phyloP scores from a whole-genome alignment of 148 eudicot genomes.

The Pharnaceum exiguum region DNA sequence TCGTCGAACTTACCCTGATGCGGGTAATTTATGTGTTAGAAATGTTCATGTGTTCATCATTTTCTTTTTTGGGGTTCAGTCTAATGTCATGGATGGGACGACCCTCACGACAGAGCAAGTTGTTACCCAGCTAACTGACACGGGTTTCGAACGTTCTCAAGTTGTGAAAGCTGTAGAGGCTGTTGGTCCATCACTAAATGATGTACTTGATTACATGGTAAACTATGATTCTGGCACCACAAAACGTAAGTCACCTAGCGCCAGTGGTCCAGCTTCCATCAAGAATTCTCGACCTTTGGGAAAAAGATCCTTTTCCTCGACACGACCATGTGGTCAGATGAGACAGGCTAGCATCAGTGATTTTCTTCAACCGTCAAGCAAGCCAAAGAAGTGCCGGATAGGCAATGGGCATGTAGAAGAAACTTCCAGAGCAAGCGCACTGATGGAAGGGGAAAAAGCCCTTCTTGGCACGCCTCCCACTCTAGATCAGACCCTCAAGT shows the following conservation, averaged over 20 bases:
- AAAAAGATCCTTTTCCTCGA: constrained; percentile 32
- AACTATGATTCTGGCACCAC: constrained; percentile 24
- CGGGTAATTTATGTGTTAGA: too few species aligned
- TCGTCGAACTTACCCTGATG: too few species aligned
- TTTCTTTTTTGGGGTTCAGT: too few species aligned
- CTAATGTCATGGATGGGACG: constrained; percentile 38
- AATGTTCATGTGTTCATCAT: too few species aligned
- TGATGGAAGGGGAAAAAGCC: constrained; percentile 15
- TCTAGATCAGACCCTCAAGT: constrained; percentile 9
- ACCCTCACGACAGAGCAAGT: constrained; percentile 27
- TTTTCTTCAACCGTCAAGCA: constrained; percentile 34
- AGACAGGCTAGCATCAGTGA: constrained; percentile 55
- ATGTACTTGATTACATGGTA: constrained; percentile 46
- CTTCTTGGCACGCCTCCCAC: constrained; percentile 6
- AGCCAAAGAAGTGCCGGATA: constrained; percentile 34
- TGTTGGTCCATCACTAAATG: constrained; percentile 48
- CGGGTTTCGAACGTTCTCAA: constrained; percentile 50
- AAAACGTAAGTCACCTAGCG: constrained; percentile 24
- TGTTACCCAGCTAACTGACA: constrained; percentile 36
- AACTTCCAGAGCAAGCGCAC: constrained; percentile 21
- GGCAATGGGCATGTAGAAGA: constrained; percentile 2
- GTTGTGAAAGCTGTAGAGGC: constrained; percentile 45
- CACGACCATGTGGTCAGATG: constrained; percentile 29
- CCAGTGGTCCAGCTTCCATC: neutral
- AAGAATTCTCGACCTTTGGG: constrained; percentile 18